phyloP scores from a whole-genome alignment of 2,329 filamentous ascomycete species.

The Trichoderma guizhouense region DNA sequence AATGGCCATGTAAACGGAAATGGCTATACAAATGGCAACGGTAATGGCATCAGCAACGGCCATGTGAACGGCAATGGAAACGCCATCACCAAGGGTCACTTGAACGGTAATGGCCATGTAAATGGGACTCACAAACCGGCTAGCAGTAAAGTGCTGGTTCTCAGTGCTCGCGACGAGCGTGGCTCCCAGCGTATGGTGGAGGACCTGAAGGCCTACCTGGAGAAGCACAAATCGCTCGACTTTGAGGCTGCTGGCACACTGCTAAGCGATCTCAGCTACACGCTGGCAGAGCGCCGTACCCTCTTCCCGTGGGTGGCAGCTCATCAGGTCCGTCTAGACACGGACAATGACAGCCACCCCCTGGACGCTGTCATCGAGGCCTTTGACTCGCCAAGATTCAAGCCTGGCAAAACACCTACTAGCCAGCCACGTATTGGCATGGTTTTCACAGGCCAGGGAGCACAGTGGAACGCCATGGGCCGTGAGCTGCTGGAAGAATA shows the following conservation, averaged over 20 bases:
- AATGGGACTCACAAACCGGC: background rate
- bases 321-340: background rate
- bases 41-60: background rate
- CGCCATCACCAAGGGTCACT: background rate
- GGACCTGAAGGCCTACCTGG: background rate
- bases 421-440: background rate
- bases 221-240: background rate
- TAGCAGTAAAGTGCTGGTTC: background rate
- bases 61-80: background rate
- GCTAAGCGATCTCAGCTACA: background rate
- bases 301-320: background rate
- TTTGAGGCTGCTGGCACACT: background rate
- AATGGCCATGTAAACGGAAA: background rate
- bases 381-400: background rate
- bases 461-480: constrained; percentile 7
- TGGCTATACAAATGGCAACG: background rate
- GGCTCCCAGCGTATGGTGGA: background rate
- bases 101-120: background rate
- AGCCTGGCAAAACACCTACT: background rate
- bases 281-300: background rate
- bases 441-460: constrained; percentile 9
- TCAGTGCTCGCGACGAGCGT: background rate
- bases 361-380: background rate
- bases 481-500: background rate
- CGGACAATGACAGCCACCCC: background rate